These are phyloP conservation scores for Nicotiana attenuata DNA, from an alignment of 257 asterid species.

Conservation along the genomic window DNA sequence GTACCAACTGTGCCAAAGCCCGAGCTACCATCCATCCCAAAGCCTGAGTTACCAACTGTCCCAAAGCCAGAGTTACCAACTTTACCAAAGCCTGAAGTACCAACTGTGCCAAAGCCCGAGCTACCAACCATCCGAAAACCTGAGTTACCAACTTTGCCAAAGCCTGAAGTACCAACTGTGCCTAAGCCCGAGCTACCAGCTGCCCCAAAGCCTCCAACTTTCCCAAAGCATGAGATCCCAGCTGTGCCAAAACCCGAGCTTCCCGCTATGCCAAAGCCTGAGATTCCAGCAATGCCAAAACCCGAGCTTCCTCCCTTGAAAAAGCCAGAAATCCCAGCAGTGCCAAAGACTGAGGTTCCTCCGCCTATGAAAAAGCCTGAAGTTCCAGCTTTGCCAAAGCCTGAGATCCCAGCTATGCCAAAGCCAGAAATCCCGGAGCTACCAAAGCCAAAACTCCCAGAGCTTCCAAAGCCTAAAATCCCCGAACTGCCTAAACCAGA, in stretches of 20 bases:
- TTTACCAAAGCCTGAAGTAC: slow-evolving; percentile 9
- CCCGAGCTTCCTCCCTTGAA: slow-evolving; percentile 2
- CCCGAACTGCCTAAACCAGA: neutral
- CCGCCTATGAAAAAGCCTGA: neutral
- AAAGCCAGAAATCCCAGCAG: neutral
- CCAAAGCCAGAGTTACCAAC: slow-evolving; percentile 22
- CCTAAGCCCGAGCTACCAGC: neutral
- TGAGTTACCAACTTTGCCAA: neutral
- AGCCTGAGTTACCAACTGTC: neutral
- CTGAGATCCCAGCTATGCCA: neutral
- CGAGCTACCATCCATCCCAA: neutral
- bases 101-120: neutral
- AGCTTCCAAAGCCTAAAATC: neutral
- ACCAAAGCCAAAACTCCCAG: neutral
- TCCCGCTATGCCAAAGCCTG: slow-evolving; percentile 21
- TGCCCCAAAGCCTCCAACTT: neutral
- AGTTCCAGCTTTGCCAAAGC: slow-evolving; percentile 20
- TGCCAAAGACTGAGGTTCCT: neutral
- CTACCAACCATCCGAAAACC: slow-evolving; percentile 2
- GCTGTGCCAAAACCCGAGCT: slow-evolving; percentile 11
- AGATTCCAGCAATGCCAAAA: slow-evolving; percentile 4
- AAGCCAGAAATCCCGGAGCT: slow-evolving; percentile 2
- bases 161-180: neutral
- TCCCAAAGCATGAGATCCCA: slow-evolving; percentile 8
- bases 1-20: neutral